These are phyloP conservation scores for Helotiales sp. DNA, from an alignment of 2,329 filamentous ascomycete species.

Conservation along the genomic window DNA sequence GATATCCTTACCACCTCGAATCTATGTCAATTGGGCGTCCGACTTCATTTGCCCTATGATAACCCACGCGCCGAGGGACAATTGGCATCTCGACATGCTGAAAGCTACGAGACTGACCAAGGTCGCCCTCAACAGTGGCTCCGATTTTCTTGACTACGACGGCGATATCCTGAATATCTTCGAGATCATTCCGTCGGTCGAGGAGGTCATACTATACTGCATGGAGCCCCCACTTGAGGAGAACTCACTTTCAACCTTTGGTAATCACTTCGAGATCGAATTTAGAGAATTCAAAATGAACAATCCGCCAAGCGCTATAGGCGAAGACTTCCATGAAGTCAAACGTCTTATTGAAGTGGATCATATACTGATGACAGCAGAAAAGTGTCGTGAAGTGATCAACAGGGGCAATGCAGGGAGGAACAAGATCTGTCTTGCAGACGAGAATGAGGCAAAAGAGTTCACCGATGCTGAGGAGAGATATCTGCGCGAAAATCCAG, in stretches of 20 bases:
- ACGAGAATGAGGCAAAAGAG: not conserved
- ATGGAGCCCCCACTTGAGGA: not conserved
- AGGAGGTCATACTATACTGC: not conserved
- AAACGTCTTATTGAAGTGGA: not conserved
- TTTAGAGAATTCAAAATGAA: not conserved
- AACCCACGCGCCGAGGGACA: too few species aligned
- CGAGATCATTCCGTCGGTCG: not conserved
- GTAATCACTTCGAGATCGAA: not conserved
- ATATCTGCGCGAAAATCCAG: not conserved
- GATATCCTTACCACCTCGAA: not conserved
- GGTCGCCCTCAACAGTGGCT: not conserved
- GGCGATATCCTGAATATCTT: not conserved
- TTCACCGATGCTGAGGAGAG: not conserved
- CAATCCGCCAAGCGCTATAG: not conserved
- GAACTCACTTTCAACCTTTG: not conserved
- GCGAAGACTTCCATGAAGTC: not conserved
- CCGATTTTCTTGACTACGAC: not conserved
- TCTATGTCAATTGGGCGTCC: not conserved
- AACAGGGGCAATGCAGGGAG: not conserved
- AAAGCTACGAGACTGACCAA: not conserved
- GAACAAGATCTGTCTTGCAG: not conserved
- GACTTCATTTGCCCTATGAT: not conserved
- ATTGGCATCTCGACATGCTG: not conserved
- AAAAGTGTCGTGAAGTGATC: not conserved
- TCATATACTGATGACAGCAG: not conserved